Percentiles rank a stretch among this genome's conserved stretches.
phyloP scores from a whole-genome alignment of 768 basidiomycete genomes.

The Suillus decipiens region DNA sequence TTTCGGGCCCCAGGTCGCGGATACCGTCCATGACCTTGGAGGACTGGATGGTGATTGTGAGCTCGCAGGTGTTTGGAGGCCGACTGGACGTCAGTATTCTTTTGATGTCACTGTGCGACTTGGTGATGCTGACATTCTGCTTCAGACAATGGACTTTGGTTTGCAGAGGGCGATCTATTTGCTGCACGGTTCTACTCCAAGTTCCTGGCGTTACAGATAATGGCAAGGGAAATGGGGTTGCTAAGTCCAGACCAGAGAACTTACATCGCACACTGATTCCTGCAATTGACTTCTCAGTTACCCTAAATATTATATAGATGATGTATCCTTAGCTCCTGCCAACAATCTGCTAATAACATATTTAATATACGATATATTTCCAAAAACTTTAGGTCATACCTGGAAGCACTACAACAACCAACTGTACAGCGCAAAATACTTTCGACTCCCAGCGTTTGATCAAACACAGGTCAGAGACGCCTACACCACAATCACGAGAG shows the following conservation, averaged over 20 bases:
- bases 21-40: constrained; percentile 13
- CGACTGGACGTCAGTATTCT: constrained; percentile 11
- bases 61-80: constrained; percentile 15
- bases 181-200: constrained; percentile 1
- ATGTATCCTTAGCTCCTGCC: neutral
- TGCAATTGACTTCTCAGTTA: neutral
- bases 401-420: neutral
- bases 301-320: neutral
- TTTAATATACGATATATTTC: neutral
- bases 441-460: neutral
- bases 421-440: neutral
- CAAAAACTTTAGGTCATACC: neutral
- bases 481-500: neutral
- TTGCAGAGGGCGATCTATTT: constrained; percentile 12
- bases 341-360: neutral
- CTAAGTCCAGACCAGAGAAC: neutral
- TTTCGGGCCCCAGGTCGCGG: constrained; percentile 7
- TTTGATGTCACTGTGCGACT: neutral
- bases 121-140: neutral
- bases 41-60: constrained; percentile 15
- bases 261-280: neutral
- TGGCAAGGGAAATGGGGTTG: neutral
- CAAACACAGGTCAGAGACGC: neutral
- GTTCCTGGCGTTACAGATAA: neutral
- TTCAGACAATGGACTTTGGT: constrained; percentile 11